A percentile compares a stretch with the other conserved stretches of the same genome.
Conservation (phyloP, 345 rosid genomes). For the Barbarea vulgaris region DNA sequence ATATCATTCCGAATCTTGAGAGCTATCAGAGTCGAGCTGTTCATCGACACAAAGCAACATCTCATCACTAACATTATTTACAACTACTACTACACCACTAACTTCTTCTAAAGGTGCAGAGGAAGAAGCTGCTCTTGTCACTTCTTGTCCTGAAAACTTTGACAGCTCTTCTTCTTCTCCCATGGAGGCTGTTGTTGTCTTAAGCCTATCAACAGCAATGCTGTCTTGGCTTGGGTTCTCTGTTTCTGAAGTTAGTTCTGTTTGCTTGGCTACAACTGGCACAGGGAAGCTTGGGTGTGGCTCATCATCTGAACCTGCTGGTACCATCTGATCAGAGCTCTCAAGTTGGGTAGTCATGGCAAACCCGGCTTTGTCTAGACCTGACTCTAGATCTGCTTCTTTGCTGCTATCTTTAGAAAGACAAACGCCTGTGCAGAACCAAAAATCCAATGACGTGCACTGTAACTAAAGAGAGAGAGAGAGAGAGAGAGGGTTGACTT, state of each 20-base stretch:
- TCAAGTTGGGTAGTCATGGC: conserved; percentile 5
- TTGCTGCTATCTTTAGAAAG: conserved; percentile 3
- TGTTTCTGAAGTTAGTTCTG: conserved; percentile 20
- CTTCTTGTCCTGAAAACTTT: conserved; percentile 43
- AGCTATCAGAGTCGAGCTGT: conserved; percentile 39
- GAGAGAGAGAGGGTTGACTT: background rate
- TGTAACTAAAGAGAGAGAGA: background rate
- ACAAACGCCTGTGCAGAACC: conserved; percentile 23
- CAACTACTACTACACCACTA: conserved; percentile 33
- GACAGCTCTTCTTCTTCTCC: conserved; percentile 41
- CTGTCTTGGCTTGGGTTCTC: conserved; percentile 16
- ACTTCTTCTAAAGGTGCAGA: conserved; percentile 32
- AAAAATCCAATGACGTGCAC: background rate
- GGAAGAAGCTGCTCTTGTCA: conserved; percentile 13
- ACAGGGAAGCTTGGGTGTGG: conserved; percentile 22
- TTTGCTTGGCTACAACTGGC: conserved; percentile 25
- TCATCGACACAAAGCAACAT: conserved; percentile 47
- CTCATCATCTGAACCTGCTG: conserved; percentile 29
- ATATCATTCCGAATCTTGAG: conserved; percentile 28
- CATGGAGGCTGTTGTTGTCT: background rate
- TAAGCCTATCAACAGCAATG: background rate
- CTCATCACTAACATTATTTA: conserved; percentile 42
- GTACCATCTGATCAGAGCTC: conserved; percentile 38
- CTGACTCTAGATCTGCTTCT: conserved; percentile 26
- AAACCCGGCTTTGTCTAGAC: conserved; percentile 13